Evolutionary conservation across 2,329 filamentous ascomycete genomes (phyloP), one percentile per base, ranked within the genome.

Genomic region (Macrophomina phaseolina): DNA sequence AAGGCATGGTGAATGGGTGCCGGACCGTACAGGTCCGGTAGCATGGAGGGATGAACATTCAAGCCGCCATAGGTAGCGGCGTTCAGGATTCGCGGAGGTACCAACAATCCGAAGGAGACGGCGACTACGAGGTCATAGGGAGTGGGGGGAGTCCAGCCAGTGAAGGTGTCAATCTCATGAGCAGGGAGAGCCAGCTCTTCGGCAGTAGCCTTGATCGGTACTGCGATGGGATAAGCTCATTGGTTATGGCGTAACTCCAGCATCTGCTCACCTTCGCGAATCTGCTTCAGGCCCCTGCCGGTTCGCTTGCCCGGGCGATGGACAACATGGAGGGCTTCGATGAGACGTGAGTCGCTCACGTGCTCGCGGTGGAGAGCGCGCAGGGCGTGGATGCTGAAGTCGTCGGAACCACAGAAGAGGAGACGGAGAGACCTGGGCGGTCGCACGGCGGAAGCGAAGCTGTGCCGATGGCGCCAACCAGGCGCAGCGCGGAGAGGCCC

Each of bases 381-480:
- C 60, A 99, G 82, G 1, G 93, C 92, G 63, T 86, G 86, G 73
- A 90, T 90, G 81, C 94, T 97, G 79, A 98, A 97, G 2, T 89
- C 85, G 78, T 99, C 95, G 3, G 94, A 95, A 69, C 95, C 95
- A 80, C 94, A 98, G 80, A 97, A 99, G 4, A 99, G 85, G 64
- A 99, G 93, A 40, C 89, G 86, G 38, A 99, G 83, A 3, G 92
- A 91, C 16, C 84, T 75, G 38, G 49, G 8, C 1, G 23, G 48
- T 32, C 5, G 48, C 11, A 52, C 32, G 23, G 51, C 16, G 6
- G 53, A 64, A 9, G 66, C 64, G 12, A 72, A 72, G 67, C 23
- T 66, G 58, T 68, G 68, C 38, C 66, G 58, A 60, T n/a, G 30
- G 38, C 14, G 30, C 11, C 11, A 45, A 45, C 5, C 11, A 14